Evolutionary conservation across 306 rosid genomes (phyloP).

Genomic region (Nissolia schottii): DNA sequence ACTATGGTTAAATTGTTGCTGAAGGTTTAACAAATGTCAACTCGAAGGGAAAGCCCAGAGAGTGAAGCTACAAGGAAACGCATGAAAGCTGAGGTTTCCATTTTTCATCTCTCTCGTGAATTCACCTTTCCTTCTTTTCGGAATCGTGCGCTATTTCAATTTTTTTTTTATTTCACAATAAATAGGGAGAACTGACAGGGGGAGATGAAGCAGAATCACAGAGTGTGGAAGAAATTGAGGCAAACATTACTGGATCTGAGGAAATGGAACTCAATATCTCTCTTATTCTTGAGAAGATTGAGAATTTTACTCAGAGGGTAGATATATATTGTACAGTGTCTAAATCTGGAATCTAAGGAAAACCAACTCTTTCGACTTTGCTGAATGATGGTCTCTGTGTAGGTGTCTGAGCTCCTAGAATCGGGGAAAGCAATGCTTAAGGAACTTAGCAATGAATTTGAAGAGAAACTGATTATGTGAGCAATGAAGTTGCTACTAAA

Average conservation of each 20-base stretch:
- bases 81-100: conserved; percentile 40
- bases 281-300: conserved; percentile 61
- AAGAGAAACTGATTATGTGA: conserved; percentile 72
- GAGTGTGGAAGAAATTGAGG: conserved; percentile 39
- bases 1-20: background rate
- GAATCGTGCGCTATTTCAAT: background rate
- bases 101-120: background rate
- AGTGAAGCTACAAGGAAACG: conserved; percentile 47
- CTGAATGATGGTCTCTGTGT: background rate
- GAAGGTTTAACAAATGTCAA: conserved; percentile 22
- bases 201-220: conserved; percentile 41
- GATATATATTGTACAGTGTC: background rate
- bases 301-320: conserved; percentile 78
- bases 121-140: background rate
- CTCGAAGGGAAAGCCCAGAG: conserved; percentile 35
- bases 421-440: conserved; percentile 66
- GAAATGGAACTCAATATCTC: conserved; percentile 65
- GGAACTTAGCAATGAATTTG: conserved; percentile 61
- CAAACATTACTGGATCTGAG: conserved; percentile 42
- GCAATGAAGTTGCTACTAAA: conserved; percentile 8
- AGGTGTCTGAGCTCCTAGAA: conserved; percentile 81
- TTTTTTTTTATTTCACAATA: background rate
- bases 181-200: conserved; percentile 36
- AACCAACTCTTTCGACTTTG: background rate
- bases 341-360: background rate